These are phyloP conservation scores for Blastocystis sp. DNA, from an alignment of 352 stramenopile species.

Conservation along the genomic window DNA sequence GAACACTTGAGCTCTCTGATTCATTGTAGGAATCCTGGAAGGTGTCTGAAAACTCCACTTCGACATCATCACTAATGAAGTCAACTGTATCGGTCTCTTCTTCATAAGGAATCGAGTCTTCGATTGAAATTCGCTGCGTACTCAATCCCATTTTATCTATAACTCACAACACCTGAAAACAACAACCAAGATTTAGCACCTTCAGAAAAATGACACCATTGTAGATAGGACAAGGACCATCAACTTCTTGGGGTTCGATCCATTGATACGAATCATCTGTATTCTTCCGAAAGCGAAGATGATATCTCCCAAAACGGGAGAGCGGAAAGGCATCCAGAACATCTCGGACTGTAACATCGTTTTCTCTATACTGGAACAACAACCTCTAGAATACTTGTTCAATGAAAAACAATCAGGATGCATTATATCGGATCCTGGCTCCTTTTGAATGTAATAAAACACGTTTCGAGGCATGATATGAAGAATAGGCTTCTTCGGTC, in stretches of 20 bases:
- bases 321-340: slow-evolving; percentile 39
- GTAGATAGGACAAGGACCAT: slow-evolving; percentile 6
- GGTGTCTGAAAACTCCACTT: too few species aligned
- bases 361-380: slow-evolving; percentile 4
- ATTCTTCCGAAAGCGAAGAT: slow-evolving; percentile 24
- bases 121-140: slow-evolving; percentile 28
- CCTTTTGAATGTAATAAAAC: slow-evolving; percentile 61
- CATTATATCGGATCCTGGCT: background rate
- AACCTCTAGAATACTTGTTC: background rate
- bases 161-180: background rate
- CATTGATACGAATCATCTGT: background rate
- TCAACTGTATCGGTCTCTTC: slow-evolving; percentile 29
- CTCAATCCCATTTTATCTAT: slow-evolving; percentile 56
- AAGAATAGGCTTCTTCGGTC: background rate
- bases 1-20: too few species aligned
- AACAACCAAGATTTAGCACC: slow-evolving; percentile 48
- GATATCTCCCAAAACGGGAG: slow-evolving; percentile 43
- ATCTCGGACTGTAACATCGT: slow-evolving; percentile 42
- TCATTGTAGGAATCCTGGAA: too few species aligned
- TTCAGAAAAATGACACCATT: slow-evolving; percentile 62
- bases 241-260: slow-evolving; percentile 6
- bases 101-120: slow-evolving; percentile 49
- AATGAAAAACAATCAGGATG: slow-evolving; percentile 46
- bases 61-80: background rate
- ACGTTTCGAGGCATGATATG: slow-evolving; percentile 10